Evolutionary conservation across 805 yeast species (phyloP), one percentile per base, ranked within the genome.

Genomic region (Kluyveromyces siamensis): DNA sequence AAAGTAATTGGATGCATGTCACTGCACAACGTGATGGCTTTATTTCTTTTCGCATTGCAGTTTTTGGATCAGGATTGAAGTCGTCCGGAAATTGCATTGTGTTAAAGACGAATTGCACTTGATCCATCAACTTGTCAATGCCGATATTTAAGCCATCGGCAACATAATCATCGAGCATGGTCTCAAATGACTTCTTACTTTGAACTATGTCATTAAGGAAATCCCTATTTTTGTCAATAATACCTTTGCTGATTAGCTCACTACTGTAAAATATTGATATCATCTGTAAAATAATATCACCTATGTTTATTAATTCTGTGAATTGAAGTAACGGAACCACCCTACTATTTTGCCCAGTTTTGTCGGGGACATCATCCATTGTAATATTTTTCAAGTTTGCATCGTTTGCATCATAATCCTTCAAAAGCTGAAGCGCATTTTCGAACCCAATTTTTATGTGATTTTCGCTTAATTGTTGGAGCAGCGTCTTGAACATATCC

Each of bases 131-230:
- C 9, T 89, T 90, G 52, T 87, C 95, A 35, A 93, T 88, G 40
- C 97, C 96, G n/a, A 85, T 77, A 58, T 88, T 90, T 30, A 93
- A 72, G 0, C 99, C 99, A 59, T 85, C 86, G 0, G 98, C 99
- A 17, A 93, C 96, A 60, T 76, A 84, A 47, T 81, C 87, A 65
- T 93, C 99, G 10, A 93, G 76, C 67, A 80, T 71, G 8, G 79
- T 79, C 60, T 93, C 99, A 52, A 93, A 78, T 50, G 76, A 77
- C 60, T 88, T 86, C 60, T 93, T 95, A 38, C 82, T 77, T 57
- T 83, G 87, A 44, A 88, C 78, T 8, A 91, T 76, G 7, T 83
- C 83, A 51, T 87, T 82, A 47, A 88, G 72, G 58, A 90, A 87
- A 52, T 93, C 95, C 50, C 77, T 74, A 53, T 83, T 85, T 48